Evolutionary conservation across 2,329 filamentous ascomycete species (phyloP), one percentile per base, ranked within the genome.

Genomic region (Penicillium hordei): DNA sequence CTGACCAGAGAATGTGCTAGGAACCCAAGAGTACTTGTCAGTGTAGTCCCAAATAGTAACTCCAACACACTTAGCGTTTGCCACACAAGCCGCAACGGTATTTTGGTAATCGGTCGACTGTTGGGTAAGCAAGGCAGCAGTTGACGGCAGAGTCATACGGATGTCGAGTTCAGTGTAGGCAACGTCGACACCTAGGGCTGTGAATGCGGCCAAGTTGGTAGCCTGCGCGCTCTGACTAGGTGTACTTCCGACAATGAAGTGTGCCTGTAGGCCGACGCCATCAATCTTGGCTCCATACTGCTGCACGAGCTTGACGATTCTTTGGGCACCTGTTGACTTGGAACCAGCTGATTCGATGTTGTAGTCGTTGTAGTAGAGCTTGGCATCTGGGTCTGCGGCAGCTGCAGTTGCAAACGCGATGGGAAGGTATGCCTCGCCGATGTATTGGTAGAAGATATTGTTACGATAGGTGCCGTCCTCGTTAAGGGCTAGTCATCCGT

Each of bases 311-410:
- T 75, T 71, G 61, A 78, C 70, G 29, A 79, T 75, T 5, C 65
- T 65, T 45, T 70, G 65, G 1, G 72, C 72, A n/a, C 61, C 72
- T 2, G 65, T 70, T 8, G 71, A 64, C 59, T 78, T 78, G 51
- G 64, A 50, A 5, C 75, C 70, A 3, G 70, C 62, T 34, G 65
- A 71, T 55, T 78, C 77, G 54, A 79, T 76, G 65, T 75, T 77
- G 55, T 76, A 77, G 50, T 80, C 72, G 64, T 79, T 79, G 62
- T 76, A 76, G 66, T 77, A 78, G 46, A 81, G 73, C 49, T 80
- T 78, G 17, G 68, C 72, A 23, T 66, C 60, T 3, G 88, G 86
- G 71, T 91, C 89, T 27, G 87, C 88, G 10, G 79, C 80, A 4
- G 72, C 71, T 19, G 76, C 77, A 2, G 78, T 73, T 19, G 72